phyloP scores from a whole-genome alignment of 2,329 filamentous ascomycete species.

The Geosmithia flava region DNA sequence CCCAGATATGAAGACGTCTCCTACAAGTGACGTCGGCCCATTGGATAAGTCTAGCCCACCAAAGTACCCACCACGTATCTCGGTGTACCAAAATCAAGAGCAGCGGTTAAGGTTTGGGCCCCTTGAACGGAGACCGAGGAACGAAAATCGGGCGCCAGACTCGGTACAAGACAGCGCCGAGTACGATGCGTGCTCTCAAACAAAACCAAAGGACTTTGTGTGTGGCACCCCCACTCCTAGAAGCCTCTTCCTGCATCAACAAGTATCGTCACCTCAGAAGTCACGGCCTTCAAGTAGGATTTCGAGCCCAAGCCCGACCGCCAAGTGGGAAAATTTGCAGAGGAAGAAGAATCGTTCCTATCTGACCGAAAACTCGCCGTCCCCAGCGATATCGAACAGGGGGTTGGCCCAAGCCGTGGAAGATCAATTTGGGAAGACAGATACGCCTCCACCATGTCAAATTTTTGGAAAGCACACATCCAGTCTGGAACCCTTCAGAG shows the following conservation, averaged over 20 bases:
- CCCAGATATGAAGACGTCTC: neutral
- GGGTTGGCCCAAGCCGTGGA: constrained; percentile 8
- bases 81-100: neutral
- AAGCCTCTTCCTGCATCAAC: neutral
- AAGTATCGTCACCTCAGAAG: neutral
- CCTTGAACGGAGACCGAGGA: neutral
- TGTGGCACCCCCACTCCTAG: neutral
- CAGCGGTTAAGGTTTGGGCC: neutral
- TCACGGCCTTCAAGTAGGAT: neutral
- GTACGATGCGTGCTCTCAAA: neutral
- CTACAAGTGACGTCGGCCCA: neutral
- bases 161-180: neutral
- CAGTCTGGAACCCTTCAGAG: neutral
- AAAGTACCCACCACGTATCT: neutral
- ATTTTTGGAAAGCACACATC: neutral
- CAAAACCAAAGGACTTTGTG: neutral
- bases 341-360: neutral
- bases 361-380: constrained; percentile 5
- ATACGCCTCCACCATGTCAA: neutral
- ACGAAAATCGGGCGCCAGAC: neutral
- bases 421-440: constrained; percentile 4
- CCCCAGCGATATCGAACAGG: constrained; percentile 16
- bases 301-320: neutral
- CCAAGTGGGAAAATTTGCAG: neutral
- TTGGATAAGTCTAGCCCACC: neutral